Evolutionary conservation across 371 early-diverging fungal species (phyloP).

Genomic region (Gilbertella persicaria): DNA sequence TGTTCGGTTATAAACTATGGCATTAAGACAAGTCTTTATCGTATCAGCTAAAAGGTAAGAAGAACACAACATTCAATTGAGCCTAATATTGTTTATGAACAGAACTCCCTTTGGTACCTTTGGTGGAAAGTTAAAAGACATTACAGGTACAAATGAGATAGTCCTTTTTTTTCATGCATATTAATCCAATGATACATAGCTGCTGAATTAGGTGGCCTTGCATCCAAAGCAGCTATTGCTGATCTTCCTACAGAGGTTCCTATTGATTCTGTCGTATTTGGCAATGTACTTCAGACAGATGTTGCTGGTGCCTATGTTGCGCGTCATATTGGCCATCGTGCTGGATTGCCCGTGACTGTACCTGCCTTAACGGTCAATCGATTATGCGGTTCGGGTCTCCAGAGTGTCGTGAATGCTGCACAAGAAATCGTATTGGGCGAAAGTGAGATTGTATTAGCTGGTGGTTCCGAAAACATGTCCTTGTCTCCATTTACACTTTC

Average conservation of each 20-base stretch:
- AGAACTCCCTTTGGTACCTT: conserved; percentile 83
- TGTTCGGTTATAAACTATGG: conserved; percentile 37
- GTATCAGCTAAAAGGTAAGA: conserved; percentile 49
- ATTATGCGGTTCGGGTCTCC: conserved; percentile 96
- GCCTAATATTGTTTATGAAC: not conserved
- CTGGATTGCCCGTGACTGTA: conserved; percentile 77
- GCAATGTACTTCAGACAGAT: conserved; percentile 93
- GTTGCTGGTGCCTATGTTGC: conserved; percentile 86
- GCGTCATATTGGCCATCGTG: conserved; percentile 91
- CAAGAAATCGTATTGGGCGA: conserved; percentile 90
- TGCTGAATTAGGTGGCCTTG: conserved; percentile 89
- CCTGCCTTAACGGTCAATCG: conserved; percentile 94
- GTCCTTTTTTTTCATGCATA: conserved; percentile 1
- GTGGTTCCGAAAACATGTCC: conserved; percentile 95
- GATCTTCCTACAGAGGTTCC: conserved; percentile 70
- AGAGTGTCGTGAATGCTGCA: conserved; percentile 88
- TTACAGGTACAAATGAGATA: conserved; percentile 47
- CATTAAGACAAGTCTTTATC: conserved; percentile 49
- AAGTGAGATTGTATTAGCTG: conserved; percentile 84
- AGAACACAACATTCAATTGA: not conserved
- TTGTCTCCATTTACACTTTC: conserved; percentile 86
- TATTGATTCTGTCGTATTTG: conserved; percentile 91
- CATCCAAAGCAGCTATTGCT: conserved; percentile 86
- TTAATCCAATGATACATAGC: too few relatives aligned
- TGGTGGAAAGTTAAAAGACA: conserved; percentile 81